A percentile compares a stretch with the other conserved stretches of the same genome.
phyloP scores from a whole-genome alignment of 441 rosid genomes.

The Raphanus hybrid region DNA sequence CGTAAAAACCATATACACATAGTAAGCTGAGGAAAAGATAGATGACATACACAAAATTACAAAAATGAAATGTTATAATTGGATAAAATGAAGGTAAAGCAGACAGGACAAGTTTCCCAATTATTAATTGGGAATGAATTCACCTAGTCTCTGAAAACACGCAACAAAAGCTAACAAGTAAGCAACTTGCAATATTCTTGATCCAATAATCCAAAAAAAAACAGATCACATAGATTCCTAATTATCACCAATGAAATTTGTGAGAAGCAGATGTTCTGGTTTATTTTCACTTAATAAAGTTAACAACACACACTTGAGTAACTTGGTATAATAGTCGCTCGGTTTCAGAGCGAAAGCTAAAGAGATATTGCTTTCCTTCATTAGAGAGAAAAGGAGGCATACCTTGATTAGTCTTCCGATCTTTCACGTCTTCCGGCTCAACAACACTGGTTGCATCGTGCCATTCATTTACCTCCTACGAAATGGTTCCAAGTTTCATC shows the following conservation, averaged over 20 bases:
- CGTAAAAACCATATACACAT: slow-evolving; percentile 14
- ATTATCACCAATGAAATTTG: not conserved
- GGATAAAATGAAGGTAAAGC: not conserved
- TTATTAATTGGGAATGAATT: not conserved
- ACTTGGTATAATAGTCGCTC: not conserved
- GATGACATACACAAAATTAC: slow-evolving; percentile 7
- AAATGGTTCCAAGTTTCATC: slow-evolving; percentile 7
- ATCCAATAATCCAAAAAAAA: slow-evolving; percentile 3
- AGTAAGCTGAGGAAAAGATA: slow-evolving; percentile 16
- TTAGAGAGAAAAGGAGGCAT: not conserved
- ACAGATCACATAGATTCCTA: slow-evolving; percentile 7
- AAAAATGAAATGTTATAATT: slow-evolving; percentile 4
- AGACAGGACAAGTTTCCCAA: not conserved
- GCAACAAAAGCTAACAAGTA: slow-evolving; percentile 15
- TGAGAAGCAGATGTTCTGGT: not conserved
- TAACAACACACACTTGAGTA: not conserved
- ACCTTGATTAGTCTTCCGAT: slow-evolving; percentile 51
- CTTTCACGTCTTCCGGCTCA: slow-evolving; percentile 41
- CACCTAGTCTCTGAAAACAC: not conserved
- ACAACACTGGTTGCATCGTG: slow-evolving; percentile 55
- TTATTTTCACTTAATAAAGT: not conserved
- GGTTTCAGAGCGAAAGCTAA: not conserved
- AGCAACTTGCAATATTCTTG: slow-evolving; percentile 11
- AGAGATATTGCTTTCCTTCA: not conserved
- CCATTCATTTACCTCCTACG: slow-evolving; percentile 52